Percentiles rank a stretch among this genome's conserved stretches.
phyloP scores from a whole-genome alignment of 352 stramenopile genomes.

The Lagenidium giganteum region DNA sequence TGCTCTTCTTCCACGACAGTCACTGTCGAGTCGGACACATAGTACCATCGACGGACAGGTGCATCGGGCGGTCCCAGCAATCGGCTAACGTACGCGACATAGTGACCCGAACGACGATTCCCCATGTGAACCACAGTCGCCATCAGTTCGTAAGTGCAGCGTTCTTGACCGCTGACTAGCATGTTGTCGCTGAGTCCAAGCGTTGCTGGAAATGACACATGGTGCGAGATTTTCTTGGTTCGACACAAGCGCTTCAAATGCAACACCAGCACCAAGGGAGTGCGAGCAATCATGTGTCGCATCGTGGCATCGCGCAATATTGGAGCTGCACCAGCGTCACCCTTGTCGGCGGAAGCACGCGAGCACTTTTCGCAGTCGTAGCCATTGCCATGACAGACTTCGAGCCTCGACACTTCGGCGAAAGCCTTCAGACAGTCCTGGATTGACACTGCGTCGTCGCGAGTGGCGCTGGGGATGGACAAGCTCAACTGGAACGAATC shows the following conservation, averaged over 20 bases:
- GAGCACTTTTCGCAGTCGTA: slow-evolving; percentile 71
- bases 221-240: slow-evolving; percentile 55
- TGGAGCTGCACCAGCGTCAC: slow-evolving; percentile 8
- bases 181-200: no score
- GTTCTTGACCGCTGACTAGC: slow-evolving; percentile 37
- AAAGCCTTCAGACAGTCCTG: slow-evolving; percentile 50
- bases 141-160: slow-evolving; percentile 47
- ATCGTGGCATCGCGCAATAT: slow-evolving; percentile 44
- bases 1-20: slow-evolving; percentile 52
- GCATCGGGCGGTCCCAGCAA: slow-evolving; percentile 12
- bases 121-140: slow-evolving; percentile 71
- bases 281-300: slow-evolving; percentile 37
- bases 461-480: slow-evolving; percentile 23
- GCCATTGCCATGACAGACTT: slow-evolving; percentile 48
- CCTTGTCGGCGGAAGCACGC: slow-evolving; percentile 20
- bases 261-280: slow-evolving; percentile 55
- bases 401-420: slow-evolving; percentile 36
- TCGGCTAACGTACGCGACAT: slow-evolving; percentile 71
- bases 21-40: slow-evolving; percentile 66
- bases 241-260: slow-evolving; percentile 63
- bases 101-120: slow-evolving; percentile 65
- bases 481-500: slow-evolving; percentile 63
- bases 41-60: slow-evolving; percentile 46
- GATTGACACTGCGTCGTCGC: slow-evolving; percentile 10
- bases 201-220: slow-evolving; percentile 68